These are phyloP conservation scores for Symbiodinium natans DNA, from an alignment of 73 alveolate genomes.

Conservation along the genomic window DNA sequence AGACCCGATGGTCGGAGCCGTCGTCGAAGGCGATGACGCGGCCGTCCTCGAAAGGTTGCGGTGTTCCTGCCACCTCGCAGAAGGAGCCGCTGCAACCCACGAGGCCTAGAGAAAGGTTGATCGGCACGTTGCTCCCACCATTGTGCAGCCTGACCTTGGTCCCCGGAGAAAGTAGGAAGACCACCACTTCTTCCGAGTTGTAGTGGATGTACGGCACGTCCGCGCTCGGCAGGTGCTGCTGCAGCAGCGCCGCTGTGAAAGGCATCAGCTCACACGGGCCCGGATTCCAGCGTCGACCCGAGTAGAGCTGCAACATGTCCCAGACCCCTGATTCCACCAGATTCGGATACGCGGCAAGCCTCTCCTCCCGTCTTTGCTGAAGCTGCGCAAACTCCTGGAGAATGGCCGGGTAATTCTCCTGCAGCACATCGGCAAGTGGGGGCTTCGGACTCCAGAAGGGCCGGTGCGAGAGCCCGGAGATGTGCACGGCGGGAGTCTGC, in stretches of 20 bases:
- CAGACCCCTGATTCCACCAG: not conserved
- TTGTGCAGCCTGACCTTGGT: slow-evolving; percentile 34
- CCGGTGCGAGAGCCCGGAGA: slow-evolving; percentile 32
- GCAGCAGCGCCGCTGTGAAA: slow-evolving; percentile 19
- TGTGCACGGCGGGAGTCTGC: slow-evolving; percentile 84
- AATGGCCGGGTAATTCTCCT: not conserved
- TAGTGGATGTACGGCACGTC: slow-evolving; percentile 84
- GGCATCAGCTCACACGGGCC: slow-evolving; percentile 43
- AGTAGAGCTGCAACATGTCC: slow-evolving; percentile 1
- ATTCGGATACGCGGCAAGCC: not conserved
- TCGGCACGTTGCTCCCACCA: slow-evolving; percentile 91
- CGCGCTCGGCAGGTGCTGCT: slow-evolving; percentile 57
- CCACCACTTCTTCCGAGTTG: slow-evolving; percentile 54
- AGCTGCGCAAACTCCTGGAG: too few relatives aligned
- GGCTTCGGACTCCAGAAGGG: slow-evolving; percentile 38
- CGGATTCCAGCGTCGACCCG: not conserved
- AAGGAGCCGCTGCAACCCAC: slow-evolving; percentile 53
- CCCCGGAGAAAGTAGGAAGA: slow-evolving; percentile 48
- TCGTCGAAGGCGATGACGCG: slow-evolving; percentile 77
- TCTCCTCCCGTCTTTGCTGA: too few relatives aligned
- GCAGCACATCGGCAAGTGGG: slow-evolving; percentile 12
- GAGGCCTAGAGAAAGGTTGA: slow-evolving; percentile 82
- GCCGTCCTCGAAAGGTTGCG: slow-evolving; percentile 77
- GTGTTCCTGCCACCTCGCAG: slow-evolving; percentile 26
- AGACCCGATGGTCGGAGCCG: slow-evolving; percentile 88